Evolutionary conservation across 1,284 basidiomycete genomes (phyloP), one percentile per base, ranked within the genome.

Genomic region (Cystobasidium pallidum): DNA sequence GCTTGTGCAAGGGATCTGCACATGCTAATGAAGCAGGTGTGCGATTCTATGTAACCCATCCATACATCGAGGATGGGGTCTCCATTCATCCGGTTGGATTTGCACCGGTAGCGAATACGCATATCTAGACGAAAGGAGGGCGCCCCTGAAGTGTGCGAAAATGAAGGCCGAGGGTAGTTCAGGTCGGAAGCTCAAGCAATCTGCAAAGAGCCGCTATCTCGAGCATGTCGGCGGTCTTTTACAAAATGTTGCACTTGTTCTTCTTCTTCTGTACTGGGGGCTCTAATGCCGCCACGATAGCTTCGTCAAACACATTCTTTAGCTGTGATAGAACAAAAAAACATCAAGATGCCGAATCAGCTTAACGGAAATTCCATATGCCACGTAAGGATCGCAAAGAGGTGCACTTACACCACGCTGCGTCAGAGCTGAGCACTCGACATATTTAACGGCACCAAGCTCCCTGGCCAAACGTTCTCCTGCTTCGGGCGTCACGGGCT

Each of bases 271-370:
- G 85, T 76, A 95, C 89, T 75, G 95, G 95, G 73, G 95, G 95
- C 82, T 98, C 95, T 77, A 99, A 88, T 26, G 94, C 96, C 75
- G 95, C 95, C 75, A 98, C 95, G 80, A 99, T 98, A 72, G 95
- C 95, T 89, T 99, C 96, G 82, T 99, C 95, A 82, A 99, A 99
- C 74, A 99, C 95, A 82, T 98, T 98, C 90, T 99, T 99, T 82
- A 99, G 84, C 77, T 78, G 68, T 24, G 11, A 7, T 13, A 26
- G 32, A 45, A 24, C 10, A 24, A 13, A 36, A 55, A n/a, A 32
- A 15, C 28, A 10, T 41, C 24, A 41, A 17, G 28, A 57, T 24
- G n/a, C n/a, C 7, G 28, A 66, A 36, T 54, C 51, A 52, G 64
- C 26, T 43, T 17, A 15, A 19, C 19, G 3, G 7, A 45, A 41